Percentiles rank a stretch among this genome's conserved stretches.
Conservation (phyloP, 139 green algal genomes). For the Closterium sp. region DNA sequence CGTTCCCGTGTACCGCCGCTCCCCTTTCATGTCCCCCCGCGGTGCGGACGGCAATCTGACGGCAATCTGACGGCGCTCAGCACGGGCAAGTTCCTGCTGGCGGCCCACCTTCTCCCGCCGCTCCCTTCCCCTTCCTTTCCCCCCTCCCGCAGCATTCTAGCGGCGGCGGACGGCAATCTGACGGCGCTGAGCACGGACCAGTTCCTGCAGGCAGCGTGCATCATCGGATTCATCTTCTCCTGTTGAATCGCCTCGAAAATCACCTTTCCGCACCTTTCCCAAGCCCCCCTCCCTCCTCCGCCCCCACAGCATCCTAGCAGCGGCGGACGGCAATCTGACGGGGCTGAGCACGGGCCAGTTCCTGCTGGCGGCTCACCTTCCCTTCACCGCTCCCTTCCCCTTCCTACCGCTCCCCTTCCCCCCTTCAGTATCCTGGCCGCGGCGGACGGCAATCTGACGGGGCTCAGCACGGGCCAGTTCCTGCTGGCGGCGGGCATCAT, state of each 20-base stretch:
- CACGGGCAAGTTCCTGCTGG: not conserved
- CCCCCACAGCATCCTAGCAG: no score
- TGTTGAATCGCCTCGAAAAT: no score
- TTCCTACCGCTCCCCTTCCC: no score
- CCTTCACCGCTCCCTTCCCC: no score
- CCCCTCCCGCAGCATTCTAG: no score
- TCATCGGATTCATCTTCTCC: not conserved
- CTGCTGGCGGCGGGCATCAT: not conserved
- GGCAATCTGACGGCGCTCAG: not conserved
- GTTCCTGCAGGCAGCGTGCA: not conserved
- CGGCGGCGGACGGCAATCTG: not conserved
- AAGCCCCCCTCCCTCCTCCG: no score
- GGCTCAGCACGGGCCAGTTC: not conserved
- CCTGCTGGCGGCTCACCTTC: not conserved
- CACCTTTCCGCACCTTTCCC: no score
- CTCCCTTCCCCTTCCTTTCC: no score
- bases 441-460: not conserved
- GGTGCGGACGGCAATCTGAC: no score
- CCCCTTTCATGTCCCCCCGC: no score
- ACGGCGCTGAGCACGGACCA: not conserved
- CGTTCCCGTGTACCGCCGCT: no score
- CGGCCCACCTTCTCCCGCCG: not conserved
- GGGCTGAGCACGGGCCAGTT: not conserved
- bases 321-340: not conserved
- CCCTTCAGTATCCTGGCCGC: no score